Percentiles rank a stretch among this genome's conserved stretches.
Conservation (phyloP, 768 basidiomycete species). For the Russula foetens region DNA sequence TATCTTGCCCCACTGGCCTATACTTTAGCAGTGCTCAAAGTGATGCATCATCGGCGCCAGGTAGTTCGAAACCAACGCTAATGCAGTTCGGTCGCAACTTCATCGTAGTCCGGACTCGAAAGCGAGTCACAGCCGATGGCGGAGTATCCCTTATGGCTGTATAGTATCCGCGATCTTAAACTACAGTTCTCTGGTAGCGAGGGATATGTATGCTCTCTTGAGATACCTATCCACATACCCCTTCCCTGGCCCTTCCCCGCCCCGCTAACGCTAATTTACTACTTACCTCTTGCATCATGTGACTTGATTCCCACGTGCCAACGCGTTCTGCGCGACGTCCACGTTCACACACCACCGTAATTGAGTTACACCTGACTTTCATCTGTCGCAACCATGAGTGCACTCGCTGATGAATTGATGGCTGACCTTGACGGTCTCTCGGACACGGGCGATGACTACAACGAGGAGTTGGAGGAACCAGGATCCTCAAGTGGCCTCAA, state of each 20-base stretch:
- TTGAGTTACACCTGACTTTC: not conserved
- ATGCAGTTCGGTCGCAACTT: constrained; percentile 50
- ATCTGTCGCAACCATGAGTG: constrained; percentile 44
- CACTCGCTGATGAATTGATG: constrained; percentile 85
- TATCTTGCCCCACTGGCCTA: constrained; percentile 59
- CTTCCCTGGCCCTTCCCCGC: too few species aligned
- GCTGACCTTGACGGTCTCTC: constrained; percentile 88
- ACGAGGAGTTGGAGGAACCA: constrained; percentile 31
- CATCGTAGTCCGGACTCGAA: constrained; percentile 51
- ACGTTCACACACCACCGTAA: too few species aligned
- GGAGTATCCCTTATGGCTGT: constrained; percentile 48
- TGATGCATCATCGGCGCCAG: not conserved
- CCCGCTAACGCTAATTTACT: too few species aligned
- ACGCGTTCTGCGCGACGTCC: not conserved
- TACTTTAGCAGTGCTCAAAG: constrained; percentile 27
- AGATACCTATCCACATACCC: too few species aligned
- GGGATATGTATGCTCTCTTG: not conserved
- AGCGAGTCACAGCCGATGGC: constrained; percentile 54
- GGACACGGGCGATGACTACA: constrained; percentile 44
- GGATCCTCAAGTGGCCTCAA: constrained; percentile 38
- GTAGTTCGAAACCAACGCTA: constrained; percentile 20
- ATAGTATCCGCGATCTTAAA: not conserved
- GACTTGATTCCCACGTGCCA: not conserved
- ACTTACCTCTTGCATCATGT: constrained; percentile 1
- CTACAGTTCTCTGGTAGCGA: not conserved